Base-by-base conservation (phyloP, 1,284 basidiomycete genomes). In the Ceratobasidium sp. region DNA sequence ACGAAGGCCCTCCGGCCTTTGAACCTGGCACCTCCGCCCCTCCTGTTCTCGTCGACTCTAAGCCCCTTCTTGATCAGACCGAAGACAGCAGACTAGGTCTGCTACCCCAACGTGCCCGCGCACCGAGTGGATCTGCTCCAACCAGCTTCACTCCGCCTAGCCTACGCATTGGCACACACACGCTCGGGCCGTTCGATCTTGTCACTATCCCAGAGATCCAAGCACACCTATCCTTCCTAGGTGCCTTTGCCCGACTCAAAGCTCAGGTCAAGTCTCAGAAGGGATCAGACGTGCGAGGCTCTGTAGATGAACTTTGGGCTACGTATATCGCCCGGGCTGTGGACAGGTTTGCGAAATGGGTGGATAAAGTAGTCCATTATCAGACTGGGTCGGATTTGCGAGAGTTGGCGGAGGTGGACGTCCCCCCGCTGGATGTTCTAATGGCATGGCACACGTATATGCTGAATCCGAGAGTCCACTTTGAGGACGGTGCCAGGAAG, bases 361-460 rank as follows among this genome's bases (percentile, higher is more conserved):
- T 59, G 0, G 44, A 41, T 7, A 38, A 38, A 11, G 35, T 38
- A 11, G 11, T 38, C 35, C 11, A 38, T 38, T 11, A 38, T 38
- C 35, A 38, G 35, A 38, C 35, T 11, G 35, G 35, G 11, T 11
- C 35, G 6, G 38, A 13, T 8, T n/a, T 32, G 5, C 47, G 57
- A 26, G 35, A 44, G 16, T 46, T 74, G 41, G 32, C 44, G 13
- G 73, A 73, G 54, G 54, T 61, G 14, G 73, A 66, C n/a, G 30
- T 84, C 26, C 85, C 85, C 0, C 85, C 85, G 1, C 26, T 84
- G 1, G 85, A 86, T 63, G 85, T 86, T 11, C 67, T 84, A 73
- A 85, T 86, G 83, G 81, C 85, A 7, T 86, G 85, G 84, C 85
- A 87, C 75, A 78, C 85, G 0, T 86, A 87, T 75, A 77, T 85